These are phyloP conservation scores for Heliamphora pulchella DNA, from an alignment of 179 eudicot species.

Conservation along the genomic window DNA sequence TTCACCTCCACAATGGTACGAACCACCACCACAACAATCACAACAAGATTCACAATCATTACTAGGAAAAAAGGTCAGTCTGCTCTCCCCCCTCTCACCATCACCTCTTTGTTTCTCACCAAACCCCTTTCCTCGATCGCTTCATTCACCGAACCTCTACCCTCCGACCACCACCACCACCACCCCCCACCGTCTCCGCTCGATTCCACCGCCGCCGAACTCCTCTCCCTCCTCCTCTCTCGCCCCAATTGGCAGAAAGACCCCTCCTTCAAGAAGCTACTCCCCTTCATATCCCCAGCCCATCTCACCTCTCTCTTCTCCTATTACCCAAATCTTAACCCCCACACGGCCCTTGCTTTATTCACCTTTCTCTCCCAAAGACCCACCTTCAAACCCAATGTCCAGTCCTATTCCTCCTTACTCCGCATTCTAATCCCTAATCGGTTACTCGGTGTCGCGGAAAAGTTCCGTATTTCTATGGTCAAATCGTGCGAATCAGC, in stretches of 20 bases:
- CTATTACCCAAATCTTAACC: constrained; percentile 33
- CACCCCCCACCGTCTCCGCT: not conserved
- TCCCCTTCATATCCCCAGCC: constrained; percentile 41
- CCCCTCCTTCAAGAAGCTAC: constrained; percentile 34
- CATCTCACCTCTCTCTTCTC: constrained; percentile 37
- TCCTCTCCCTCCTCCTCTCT: constrained; percentile 36
- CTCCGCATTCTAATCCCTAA: constrained; percentile 29
- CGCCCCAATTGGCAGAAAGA: constrained; percentile 54
- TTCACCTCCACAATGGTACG: constrained; percentile 13
- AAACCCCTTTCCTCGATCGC: constrained; percentile 17
- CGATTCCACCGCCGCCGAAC: constrained; percentile 27
- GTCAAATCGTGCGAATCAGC: constrained; percentile 37
- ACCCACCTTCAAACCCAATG: constrained; percentile 40
- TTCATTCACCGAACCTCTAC: constrained; percentile 8
- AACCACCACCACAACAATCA: not conserved
- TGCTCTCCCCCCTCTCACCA: not conserved
- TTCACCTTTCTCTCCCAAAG: constrained; percentile 33
- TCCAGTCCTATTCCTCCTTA: constrained; percentile 34
- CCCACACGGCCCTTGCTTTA: constrained; percentile 41
- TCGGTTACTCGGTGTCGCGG: constrained; percentile 26
- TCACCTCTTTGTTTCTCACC: not conserved
- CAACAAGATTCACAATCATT: not conserved
- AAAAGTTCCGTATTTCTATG: constrained; percentile 42
- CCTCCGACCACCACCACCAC: constrained; percentile 4
- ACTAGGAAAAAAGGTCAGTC: constrained; percentile 15